Evolutionary conservation across 306 rosid species (phyloP).

Genomic region (Acacia confusa): DNA sequence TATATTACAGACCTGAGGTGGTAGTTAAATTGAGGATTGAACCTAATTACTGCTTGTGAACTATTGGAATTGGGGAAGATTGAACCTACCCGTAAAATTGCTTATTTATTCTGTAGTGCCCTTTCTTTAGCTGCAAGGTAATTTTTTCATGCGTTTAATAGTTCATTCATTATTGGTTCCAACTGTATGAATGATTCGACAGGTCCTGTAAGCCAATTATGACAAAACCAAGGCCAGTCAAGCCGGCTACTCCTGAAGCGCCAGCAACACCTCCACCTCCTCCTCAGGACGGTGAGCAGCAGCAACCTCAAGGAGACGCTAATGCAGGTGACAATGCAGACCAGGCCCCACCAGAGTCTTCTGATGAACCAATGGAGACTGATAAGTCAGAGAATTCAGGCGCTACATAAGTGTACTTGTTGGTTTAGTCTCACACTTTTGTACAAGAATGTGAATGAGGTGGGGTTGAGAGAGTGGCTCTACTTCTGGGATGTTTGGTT

Average conservation of each 20-base stretch:
- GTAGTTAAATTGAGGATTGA: not conserved
- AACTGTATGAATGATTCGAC: not conserved
- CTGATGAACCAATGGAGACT: conserved; percentile 87
- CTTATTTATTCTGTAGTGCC: not conserved
- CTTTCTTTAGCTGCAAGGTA: not conserved
- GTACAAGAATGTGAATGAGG: conserved; percentile 22
- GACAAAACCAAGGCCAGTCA: conserved; percentile 81
- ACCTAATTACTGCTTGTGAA: not conserved
- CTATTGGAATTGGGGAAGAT: not conserved
- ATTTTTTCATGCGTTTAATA: not conserved
- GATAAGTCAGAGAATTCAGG: conserved; percentile 61
- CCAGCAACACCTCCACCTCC: conserved; percentile 52
- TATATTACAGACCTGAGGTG: not conserved
- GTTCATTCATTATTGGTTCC: not conserved
- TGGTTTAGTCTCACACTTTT: conserved; percentile 10
- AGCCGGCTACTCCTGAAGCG: conserved; percentile 68
- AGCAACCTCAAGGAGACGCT: conserved; percentile 34
- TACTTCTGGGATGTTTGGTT: conserved; percentile 1
- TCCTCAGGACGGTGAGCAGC: conserved; percentile 51
- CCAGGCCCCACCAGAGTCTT: conserved; percentile 49
- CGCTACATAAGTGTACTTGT: conserved; percentile 40
- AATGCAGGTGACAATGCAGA: conserved; percentile 40
- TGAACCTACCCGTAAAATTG: not conserved
- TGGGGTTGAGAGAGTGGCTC: conserved; percentile 25
- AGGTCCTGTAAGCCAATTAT: conserved; percentile 85